Conservation (phyloP, 2,329 filamentous ascomycete species). For the Talaromyces albobiverticillius region DNA sequence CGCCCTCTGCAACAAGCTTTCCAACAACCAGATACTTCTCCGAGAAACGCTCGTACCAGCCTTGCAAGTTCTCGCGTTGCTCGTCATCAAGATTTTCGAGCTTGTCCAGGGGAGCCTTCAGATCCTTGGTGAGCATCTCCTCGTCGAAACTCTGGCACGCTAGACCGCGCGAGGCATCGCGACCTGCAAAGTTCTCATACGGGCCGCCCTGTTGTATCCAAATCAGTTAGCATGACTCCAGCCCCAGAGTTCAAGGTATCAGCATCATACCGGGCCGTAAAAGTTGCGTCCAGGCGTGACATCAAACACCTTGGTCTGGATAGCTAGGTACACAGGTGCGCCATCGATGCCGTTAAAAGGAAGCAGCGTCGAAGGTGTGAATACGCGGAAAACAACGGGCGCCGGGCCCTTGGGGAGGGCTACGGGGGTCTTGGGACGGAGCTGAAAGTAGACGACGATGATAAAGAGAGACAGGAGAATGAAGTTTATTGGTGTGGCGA, state of each 20-base stretch:
- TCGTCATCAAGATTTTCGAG: slow-evolving; percentile 69
- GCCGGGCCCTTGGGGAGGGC: slow-evolving; percentile 53
- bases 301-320: slow-evolving; percentile 88
- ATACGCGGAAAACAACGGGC: slow-evolving; percentile 82
- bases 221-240: not conserved
- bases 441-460: slow-evolving; percentile 57
- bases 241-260: not conserved
- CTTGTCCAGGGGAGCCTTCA: slow-evolving; percentile 77
- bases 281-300: slow-evolving; percentile 84
- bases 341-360: slow-evolving; percentile 76
- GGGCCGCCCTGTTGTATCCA: slow-evolving; percentile 62
- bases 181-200: slow-evolving; percentile 92
- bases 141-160: slow-evolving; percentile 91
- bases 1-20: slow-evolving; percentile 67
- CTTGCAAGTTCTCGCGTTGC: slow-evolving; percentile 76
- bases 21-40: slow-evolving; percentile 97
- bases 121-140: slow-evolving; percentile 89
- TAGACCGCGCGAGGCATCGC: slow-evolving; percentile 83
- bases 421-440: slow-evolving; percentile 50
- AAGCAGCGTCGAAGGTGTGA: slow-evolving; percentile 77
- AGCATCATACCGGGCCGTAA: slow-evolving; percentile 69
- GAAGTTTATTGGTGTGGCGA: slow-evolving; percentile 61
- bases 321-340: slow-evolving; percentile 81
- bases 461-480: slow-evolving; percentile 58
- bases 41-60: slow-evolving; percentile 90